A percentile compares a stretch with the other conserved stretches of the same genome.
These are phyloP conservation scores for Dacryopinax spathularia DNA, from an alignment of 768 basidiomycete genomes.

Conservation along the genomic window DNA sequence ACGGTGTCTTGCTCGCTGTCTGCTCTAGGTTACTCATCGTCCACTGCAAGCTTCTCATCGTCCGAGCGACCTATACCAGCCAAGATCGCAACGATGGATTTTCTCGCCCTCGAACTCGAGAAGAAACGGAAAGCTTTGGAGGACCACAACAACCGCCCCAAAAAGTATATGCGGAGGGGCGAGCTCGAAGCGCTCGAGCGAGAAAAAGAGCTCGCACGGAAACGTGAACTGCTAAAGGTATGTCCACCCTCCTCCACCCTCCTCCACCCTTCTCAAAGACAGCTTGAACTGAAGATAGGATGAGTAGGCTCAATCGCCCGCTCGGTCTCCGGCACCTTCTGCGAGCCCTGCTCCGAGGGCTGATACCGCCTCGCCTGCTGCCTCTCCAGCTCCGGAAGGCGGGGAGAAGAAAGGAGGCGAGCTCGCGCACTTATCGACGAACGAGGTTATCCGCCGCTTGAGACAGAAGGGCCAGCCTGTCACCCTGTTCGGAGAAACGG, in stretches of 20 bases:
- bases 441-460: conserved; percentile 79
- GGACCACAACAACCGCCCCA: conserved; percentile 38
- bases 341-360: conserved; percentile 16
- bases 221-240: conserved; percentile 29
- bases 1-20: neutral
- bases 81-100: conserved; percentile 72
- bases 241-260: neutral
- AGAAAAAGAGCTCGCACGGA: conserved; percentile 27
- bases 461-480: conserved; percentile 89
- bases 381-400: conserved; percentile 23
- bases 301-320: neutral
- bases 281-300: neutral
- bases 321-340: conserved; percentile 6
- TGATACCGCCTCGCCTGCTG: conserved; percentile 31
- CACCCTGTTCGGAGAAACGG: conserved; percentile 84
- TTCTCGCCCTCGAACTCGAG: conserved; percentile 77
- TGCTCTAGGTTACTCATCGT: too few species aligned
- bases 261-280: neutral
- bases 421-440: conserved; percentile 77
- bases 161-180: conserved; percentile 81
- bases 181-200: conserved; percentile 66
- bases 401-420: conserved; percentile 23
- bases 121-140: conserved; percentile 68
- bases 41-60: too few species aligned
- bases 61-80: too few species aligned